Evolutionary conservation across 2,329 filamentous ascomycete species (phyloP).

Genomic region (Pseudogymnoascus pannorum): DNA sequence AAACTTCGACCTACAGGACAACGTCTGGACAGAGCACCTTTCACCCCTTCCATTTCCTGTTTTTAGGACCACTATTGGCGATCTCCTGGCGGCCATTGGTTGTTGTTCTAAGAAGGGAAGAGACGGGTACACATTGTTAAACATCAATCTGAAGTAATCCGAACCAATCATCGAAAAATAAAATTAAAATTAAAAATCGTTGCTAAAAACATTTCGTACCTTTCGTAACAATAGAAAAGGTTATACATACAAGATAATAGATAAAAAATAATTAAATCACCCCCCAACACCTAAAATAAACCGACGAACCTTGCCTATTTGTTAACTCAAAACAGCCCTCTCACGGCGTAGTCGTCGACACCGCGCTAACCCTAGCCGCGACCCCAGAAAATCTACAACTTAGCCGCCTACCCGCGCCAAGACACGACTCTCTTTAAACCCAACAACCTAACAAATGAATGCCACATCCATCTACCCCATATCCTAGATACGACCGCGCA

Average conservation of each 20-base stretch:
- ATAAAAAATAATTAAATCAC: background rate
- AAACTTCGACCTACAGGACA: too few relatives aligned
- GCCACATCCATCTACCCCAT: background rate
- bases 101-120: too few relatives aligned
- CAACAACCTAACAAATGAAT: background rate
- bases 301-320: background rate
- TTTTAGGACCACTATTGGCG: too few relatives aligned
- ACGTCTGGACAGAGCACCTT: background rate
- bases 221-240: background rate
- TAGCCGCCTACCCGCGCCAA: background rate
- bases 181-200: background rate
- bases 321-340: background rate
- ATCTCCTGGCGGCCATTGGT: too few relatives aligned
- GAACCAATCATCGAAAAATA: too few relatives aligned
- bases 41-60: background rate
- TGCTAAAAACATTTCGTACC: background rate
- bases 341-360: background rate
- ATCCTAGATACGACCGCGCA: background rate
- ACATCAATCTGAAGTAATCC: too few relatives aligned
- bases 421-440: background rate
- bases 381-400: background rate
- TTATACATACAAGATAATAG: background rate
- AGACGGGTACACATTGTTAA: too few relatives aligned
- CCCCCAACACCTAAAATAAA: background rate
- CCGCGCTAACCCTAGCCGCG: background rate